Evolutionary conservation across 192 early-diverging fungal genomes (phyloP).

Genomic region (Funneliformis mosseae): DNA sequence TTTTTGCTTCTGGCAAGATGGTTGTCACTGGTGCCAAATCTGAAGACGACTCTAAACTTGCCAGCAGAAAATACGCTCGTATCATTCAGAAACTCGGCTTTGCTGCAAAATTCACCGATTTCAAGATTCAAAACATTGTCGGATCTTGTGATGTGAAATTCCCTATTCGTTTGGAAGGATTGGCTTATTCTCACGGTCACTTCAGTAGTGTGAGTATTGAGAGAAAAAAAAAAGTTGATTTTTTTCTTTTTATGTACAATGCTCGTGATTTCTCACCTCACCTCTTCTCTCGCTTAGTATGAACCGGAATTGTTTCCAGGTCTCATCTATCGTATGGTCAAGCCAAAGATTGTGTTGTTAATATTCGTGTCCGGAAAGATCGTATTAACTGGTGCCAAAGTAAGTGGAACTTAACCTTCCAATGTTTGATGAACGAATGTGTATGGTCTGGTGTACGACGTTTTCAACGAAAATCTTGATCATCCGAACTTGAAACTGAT

Average conservation of each 20-base stretch:
- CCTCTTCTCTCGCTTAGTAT: conserved; percentile 60
- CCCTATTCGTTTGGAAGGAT: conserved; percentile 96
- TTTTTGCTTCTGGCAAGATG: conserved; percentile 99
- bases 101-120: conserved; percentile 96
- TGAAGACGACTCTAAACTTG: conserved; percentile 96
- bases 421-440: no score
- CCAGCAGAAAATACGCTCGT: conserved; percentile 97
- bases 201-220: conserved; percentile 78
- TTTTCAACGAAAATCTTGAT: neutral
- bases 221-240: conserved; percentile 26
- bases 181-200: conserved; percentile 90
- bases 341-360: conserved; percentile 97
- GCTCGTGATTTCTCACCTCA: neutral
- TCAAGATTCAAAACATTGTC: conserved; percentile 99
- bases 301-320: conserved; percentile 99
- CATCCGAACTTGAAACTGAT: no score
- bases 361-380: conserved; percentile 99
- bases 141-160: conserved; percentile 99
- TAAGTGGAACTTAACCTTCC: conserved; percentile 17
- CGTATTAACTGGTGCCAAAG: conserved; percentile 98
- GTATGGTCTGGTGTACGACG: neutral
- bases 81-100: conserved; percentile 99
- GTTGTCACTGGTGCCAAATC: conserved; percentile 98
- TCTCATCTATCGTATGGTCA: conserved; percentile 98
- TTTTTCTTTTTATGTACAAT: neutral